These are phyloP conservation scores for Hyparrhenia diplandra DNA, from an alignment of 176 grass and related monocot genomes.

Conservation along the genomic window DNA sequence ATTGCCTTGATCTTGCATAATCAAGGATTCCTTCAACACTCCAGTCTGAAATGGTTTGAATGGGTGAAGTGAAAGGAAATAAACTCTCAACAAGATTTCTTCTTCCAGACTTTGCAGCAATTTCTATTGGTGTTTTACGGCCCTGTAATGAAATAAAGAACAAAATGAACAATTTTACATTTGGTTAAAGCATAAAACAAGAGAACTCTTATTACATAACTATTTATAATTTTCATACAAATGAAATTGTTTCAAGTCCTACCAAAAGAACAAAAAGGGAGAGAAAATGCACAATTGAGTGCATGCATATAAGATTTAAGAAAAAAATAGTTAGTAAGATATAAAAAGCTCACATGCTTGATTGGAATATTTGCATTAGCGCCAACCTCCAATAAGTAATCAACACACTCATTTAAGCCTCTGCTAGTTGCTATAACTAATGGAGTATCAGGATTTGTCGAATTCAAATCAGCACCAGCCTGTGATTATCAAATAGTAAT, in stretches of 20 bases:
- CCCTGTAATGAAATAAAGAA: slow-evolving; percentile 3
- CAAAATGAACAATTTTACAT: neutral
- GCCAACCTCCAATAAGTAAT: too few relatives aligned
- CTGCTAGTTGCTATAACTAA: too few relatives aligned
- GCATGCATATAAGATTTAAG: neutral
- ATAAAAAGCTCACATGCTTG: too few relatives aligned
- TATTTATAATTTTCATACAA: neutral
- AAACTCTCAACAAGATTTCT: slow-evolving; percentile 30
- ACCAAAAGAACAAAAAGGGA: neutral
- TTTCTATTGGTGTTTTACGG: slow-evolving; percentile 19
- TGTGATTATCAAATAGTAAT: too few relatives aligned
- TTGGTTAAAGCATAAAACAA: neutral
- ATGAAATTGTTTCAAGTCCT: neutral
- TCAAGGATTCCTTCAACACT: slow-evolving; percentile 38
- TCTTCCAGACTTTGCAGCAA: slow-evolving; percentile 28
- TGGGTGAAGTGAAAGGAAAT: slow-evolving; percentile 31
- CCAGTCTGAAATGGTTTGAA: slow-evolving; percentile 29
- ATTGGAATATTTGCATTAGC: too few relatives aligned
- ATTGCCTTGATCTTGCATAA: slow-evolving; percentile 11
- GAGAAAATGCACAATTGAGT: neutral
- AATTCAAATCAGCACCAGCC: too few relatives aligned
- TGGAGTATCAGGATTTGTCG: too few relatives aligned
- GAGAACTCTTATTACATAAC: neutral
- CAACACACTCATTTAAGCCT: too few relatives aligned
- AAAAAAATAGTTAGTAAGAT: too few relatives aligned